Evolutionary conservation across 164 flowering plant species (phyloP).

Genomic region (Litsea cubeba): DNA sequence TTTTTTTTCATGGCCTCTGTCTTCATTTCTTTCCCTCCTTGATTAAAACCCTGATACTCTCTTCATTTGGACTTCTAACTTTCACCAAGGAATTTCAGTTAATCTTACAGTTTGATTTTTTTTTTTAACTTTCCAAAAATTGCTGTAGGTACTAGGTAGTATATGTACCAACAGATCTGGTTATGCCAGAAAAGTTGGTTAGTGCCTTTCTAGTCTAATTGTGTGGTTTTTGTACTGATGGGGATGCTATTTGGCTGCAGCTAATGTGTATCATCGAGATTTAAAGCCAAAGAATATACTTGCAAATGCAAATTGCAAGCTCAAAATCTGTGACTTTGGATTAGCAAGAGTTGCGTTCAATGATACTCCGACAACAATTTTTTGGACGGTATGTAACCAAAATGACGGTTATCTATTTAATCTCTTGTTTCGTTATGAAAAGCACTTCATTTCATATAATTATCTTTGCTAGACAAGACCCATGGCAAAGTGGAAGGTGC

Average conservation of each 20-base stretch:
- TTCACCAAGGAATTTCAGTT: too few relatives aligned
- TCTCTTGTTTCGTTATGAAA: not conserved
- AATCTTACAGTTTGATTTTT: too few relatives aligned
- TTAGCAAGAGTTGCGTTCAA: conserved; percentile 87
- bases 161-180: too few relatives aligned
- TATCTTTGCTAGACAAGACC: too few relatives aligned
- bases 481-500: too few relatives aligned
- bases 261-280: conserved; percentile 74
- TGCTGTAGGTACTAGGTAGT: too few relatives aligned
- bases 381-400: conserved; percentile 68
- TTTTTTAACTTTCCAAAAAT: too few relatives aligned
- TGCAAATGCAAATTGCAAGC: conserved; percentile 94
- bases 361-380: conserved; percentile 81
- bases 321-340: conserved; percentile 92
- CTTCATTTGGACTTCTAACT: too few relatives aligned
- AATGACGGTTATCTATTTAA: not conserved
- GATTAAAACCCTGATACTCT: too few relatives aligned
- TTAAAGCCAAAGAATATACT: conserved; percentile 85
- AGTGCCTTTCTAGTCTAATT: not conserved
- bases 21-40: too few relatives aligned
- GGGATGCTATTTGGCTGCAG: conserved; percentile 27
- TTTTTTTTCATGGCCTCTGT: too few relatives aligned
- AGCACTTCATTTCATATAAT: too few relatives aligned
- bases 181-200: not conserved
- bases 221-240: conserved; percentile 16